Percentiles rank a stretch among this genome's conserved stretches.
phyloP scores from a whole-genome alignment of 2,329 filamentous ascomycete species.

The Colletotrichum siamense region DNA sequence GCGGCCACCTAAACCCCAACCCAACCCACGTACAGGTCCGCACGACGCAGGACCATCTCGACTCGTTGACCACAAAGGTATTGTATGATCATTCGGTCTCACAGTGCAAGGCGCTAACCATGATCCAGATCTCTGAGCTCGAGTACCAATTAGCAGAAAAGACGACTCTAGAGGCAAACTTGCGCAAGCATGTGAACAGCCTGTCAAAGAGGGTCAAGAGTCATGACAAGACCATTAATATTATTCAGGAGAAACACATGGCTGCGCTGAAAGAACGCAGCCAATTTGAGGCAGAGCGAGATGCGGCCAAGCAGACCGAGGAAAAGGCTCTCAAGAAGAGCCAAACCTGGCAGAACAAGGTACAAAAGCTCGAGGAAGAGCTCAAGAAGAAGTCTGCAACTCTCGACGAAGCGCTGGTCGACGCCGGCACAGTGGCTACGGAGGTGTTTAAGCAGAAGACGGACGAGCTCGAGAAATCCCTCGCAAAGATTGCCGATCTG shows the following conservation, averaged over 20 bases:
- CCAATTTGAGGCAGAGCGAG: conserved; percentile 50
- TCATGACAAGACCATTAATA: conserved; percentile 46
- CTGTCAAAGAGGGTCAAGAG: conserved; percentile 45
- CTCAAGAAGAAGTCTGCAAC: conserved; percentile 37
- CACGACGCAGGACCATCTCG: conserved; percentile 30
- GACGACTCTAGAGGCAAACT: conserved; percentile 21
- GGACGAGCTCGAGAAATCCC: conserved; percentile 43
- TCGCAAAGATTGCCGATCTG: conserved; percentile 40
- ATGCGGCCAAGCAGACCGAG: conserved; percentile 45
- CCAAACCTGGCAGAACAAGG: conserved; percentile 39
- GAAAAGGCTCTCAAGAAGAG: conserved; percentile 39
- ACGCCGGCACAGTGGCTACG: conserved; percentile 10
- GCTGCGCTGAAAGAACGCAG: conserved; percentile 57
- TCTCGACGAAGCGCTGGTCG: conserved; percentile 39
- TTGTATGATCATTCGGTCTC: background rate
- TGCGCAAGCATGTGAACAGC: conserved; percentile 19
- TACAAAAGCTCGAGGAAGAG: conserved; percentile 41
- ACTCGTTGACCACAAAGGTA: conserved; percentile 45
- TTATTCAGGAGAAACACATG: conserved; percentile 53
- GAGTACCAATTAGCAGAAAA: conserved; percentile 39
- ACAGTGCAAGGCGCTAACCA: background rate
- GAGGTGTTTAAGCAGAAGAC: conserved; percentile 42
- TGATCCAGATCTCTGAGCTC: conserved; percentile 39
- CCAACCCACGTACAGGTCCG: conserved; percentile 4
- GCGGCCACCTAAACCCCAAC: conserved; percentile 2